Conservation (phyloP, 2,329 filamentous ascomycete species). For the Nemania serpens region DNA sequence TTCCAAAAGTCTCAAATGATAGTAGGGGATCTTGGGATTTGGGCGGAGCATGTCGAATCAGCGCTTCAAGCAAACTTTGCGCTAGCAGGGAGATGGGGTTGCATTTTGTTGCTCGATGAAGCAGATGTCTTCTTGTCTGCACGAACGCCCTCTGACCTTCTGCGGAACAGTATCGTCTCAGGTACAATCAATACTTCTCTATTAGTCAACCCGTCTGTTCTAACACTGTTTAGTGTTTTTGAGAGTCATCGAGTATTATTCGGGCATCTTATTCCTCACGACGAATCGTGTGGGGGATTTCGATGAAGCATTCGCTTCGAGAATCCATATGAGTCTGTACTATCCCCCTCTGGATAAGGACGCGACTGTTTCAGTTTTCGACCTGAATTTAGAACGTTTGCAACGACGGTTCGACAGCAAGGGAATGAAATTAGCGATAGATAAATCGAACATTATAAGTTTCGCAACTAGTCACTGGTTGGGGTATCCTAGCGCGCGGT, state of each 20-base stretch:
- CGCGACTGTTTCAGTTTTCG: not conserved
- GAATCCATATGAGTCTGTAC: constrained; percentile 13
- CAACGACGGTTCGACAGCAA: not conserved
- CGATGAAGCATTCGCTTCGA: constrained; percentile 14
- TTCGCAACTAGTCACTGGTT: too few relatives aligned
- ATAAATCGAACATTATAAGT: too few relatives aligned
- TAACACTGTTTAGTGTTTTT: constrained; percentile 45
- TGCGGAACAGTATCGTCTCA: constrained; percentile 41
- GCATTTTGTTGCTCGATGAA: constrained; percentile 30
- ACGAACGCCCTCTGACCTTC: constrained; percentile 24
- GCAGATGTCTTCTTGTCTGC: constrained; percentile 30
- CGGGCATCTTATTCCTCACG: constrained; percentile 36
- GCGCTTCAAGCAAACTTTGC: constrained; percentile 31
- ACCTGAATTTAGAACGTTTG: not conserved
- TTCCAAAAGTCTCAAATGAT: not conserved
- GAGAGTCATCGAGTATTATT: constrained; percentile 44
- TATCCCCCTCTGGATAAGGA: not conserved
- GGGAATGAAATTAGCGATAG: too few relatives aligned
- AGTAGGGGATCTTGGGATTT: constrained; percentile 41
- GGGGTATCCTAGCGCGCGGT: too few relatives aligned
- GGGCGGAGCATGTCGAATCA: constrained; percentile 36
- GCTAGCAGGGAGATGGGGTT: constrained; percentile 28
- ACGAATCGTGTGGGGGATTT: constrained; percentile 13
- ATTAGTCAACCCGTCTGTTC: too few relatives aligned
- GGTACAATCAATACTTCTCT: too few relatives aligned